These are phyloP conservation scores for Aegilops speltoides DNA, from an alignment of 176 grass and related monocot species.

Conservation along the genomic window DNA sequence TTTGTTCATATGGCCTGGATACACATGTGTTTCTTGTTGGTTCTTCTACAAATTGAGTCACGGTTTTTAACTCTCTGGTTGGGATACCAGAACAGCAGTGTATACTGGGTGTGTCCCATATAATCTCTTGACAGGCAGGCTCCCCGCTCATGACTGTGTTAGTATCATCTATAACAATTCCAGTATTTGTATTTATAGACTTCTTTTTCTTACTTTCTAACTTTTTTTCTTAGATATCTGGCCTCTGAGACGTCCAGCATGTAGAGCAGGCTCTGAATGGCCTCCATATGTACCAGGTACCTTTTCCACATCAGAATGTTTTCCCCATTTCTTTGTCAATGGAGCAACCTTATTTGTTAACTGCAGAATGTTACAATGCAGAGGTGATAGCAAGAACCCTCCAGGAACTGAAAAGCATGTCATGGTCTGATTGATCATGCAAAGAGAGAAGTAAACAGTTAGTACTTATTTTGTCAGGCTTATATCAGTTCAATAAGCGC, in stretches of 20 bases:
- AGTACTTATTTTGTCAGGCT: too few species aligned
- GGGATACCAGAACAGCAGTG: neutral
- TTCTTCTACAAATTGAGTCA: slow-evolving; percentile 30
- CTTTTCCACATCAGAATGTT: slow-evolving; percentile 25
- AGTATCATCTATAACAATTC: slow-evolving; percentile 32
- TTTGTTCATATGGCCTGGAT: slow-evolving; percentile 29
- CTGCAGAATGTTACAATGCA: slow-evolving; percentile 43
- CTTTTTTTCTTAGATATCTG: slow-evolving; percentile 40
- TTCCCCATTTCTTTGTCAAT: slow-evolving; percentile 37
- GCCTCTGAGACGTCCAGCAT: slow-evolving; percentile 14
- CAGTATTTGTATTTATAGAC: slow-evolving; percentile 25
- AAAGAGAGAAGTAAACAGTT: slow-evolving; percentile 20
- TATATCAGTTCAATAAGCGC: neutral
- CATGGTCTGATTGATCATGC: slow-evolving; percentile 65
- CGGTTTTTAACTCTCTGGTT: neutral
- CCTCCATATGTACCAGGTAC: slow-evolving; percentile 21
- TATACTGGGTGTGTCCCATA: slow-evolving; percentile 28
- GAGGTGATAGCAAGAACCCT: slow-evolving; percentile 63
- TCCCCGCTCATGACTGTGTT: slow-evolving; percentile 19
- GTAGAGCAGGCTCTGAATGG: slow-evolving; percentile 15
- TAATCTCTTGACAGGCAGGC: slow-evolving; percentile 20
- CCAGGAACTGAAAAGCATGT: slow-evolving; percentile 59
- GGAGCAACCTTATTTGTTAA: slow-evolving; percentile 46
- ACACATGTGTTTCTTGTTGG: slow-evolving; percentile 19
- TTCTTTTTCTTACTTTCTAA: slow-evolving; percentile 39